A percentile compares a stretch with the other conserved stretches of the same genome.
These are phyloP conservation scores for Handroanthus guayacan DNA, from an alignment of 257 asterid species.

Conservation along the genomic window DNA sequence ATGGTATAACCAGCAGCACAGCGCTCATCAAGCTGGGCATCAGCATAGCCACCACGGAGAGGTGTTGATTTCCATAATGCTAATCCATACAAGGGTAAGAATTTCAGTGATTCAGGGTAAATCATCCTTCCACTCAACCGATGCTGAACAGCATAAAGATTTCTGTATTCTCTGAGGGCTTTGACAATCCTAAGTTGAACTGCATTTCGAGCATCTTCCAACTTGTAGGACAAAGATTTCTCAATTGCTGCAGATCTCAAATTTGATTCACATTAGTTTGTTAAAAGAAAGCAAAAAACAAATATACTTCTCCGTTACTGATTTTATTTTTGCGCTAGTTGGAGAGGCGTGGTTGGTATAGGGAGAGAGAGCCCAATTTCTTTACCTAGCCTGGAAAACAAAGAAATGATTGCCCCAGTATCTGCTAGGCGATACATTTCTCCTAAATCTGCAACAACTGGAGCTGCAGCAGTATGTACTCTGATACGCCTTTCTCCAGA, in stretches of 20 bases:
- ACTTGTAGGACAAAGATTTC: conserved; percentile 76
- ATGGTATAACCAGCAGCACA: conserved; percentile 68
- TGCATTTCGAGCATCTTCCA: conserved; percentile 84
- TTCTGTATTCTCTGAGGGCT: conserved; percentile 89
- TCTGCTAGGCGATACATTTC: conserved; percentile 92
- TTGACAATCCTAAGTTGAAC: conserved; percentile 74
- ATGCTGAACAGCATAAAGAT: conserved; percentile 87
- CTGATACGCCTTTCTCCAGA: conserved; percentile 95
- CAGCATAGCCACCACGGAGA: conserved; percentile 87
- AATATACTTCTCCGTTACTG: not conserved
- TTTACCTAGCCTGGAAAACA: conserved; percentile 84
- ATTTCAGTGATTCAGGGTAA: conserved; percentile 82
- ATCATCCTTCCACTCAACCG: conserved; percentile 81
- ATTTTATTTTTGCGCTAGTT: not conserved
- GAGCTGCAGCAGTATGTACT: conserved; percentile 92
- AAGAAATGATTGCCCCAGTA: conserved; percentile 76
- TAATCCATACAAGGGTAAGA: conserved; percentile 65
- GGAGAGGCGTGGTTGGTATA: not conserved
- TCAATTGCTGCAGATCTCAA: conserved; percentile 75
- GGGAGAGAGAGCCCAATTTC: conserved; percentile 12
- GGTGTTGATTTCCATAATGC: conserved; percentile 74
- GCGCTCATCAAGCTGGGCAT: conserved; percentile 71
- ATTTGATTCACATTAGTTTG: conserved; percentile 26
- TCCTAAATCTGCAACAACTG: conserved; percentile 77
- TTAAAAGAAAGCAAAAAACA: not conserved